Evolutionary conservation across 2,329 filamentous ascomycete species (phyloP).

Genomic region (Nigrospora sphaerica): DNA sequence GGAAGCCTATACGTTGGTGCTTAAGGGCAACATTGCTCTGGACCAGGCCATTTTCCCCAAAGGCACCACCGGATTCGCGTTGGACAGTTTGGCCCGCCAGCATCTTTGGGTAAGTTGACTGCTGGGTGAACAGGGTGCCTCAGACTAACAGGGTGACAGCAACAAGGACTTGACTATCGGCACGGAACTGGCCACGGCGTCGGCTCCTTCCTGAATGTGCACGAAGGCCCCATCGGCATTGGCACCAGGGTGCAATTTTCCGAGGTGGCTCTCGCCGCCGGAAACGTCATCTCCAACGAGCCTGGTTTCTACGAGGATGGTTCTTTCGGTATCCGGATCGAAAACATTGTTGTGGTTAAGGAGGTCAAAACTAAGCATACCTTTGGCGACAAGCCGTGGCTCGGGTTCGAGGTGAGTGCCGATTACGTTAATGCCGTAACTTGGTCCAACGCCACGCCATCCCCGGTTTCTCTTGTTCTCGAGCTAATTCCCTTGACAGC

Average conservation of each 20-base stretch:
- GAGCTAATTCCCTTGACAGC: conserved; percentile 22
- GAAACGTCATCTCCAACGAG: conserved; percentile 93
- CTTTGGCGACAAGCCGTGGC: conserved; percentile 89
- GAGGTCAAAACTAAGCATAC: conserved; percentile 81
- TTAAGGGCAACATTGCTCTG: conserved; percentile 89
- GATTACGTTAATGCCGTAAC: too few species aligned
- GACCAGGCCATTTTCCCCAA: conserved; percentile 88
- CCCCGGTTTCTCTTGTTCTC: too few species aligned
- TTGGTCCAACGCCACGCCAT: too few species aligned
- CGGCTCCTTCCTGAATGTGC: conserved; percentile 91
- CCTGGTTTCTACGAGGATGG: conserved; percentile 97
- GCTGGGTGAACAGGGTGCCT: conserved; percentile 11
- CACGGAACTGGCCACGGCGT: conserved; percentile 96
- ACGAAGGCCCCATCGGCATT: conserved; percentile 95
- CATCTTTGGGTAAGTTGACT: conserved; percentile 68
- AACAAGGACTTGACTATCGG: conserved; percentile 83
- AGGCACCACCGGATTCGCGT: conserved; percentile 85
- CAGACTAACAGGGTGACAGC: conserved; percentile 24
- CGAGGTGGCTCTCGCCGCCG: conserved; percentile 81
- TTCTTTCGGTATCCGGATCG: conserved; percentile 88
- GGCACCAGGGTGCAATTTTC: conserved; percentile 87
- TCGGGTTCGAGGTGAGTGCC: conserved; percentile 65
- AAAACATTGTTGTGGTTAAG: conserved; percentile 88
- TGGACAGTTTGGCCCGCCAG: conserved; percentile 84
- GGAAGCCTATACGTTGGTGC: conserved; percentile 85